Evolutionary conservation across 345 rosid species (phyloP).

Genomic region (Dimocarpus longan): DNA sequence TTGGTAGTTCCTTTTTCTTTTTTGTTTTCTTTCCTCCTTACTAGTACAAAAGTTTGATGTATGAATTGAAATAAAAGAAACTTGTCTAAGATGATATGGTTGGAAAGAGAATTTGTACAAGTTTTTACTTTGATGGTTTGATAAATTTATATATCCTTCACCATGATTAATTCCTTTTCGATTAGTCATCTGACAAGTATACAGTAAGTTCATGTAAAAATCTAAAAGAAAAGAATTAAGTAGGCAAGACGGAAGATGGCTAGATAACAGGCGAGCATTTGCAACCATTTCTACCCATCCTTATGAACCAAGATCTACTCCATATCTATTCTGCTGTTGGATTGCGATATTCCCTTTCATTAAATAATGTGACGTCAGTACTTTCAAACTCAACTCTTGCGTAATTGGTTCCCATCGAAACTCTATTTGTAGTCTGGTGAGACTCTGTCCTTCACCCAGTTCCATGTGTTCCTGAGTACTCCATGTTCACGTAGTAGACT

Average conservation of each 20-base stretch:
- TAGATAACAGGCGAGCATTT: background rate
- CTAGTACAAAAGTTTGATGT: background rate
- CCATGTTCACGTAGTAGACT: background rate
- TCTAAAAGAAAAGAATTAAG: background rate
- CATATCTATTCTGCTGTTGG: too few species aligned
- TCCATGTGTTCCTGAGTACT: background rate
- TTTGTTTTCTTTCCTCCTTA: background rate
- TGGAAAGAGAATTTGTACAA: background rate
- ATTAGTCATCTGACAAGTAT: background rate
- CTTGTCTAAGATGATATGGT: background rate
- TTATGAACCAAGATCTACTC: too few species aligned
- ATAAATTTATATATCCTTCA: background rate
- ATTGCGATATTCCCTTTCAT: too few species aligned
- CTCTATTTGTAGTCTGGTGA: background rate
- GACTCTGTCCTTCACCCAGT: background rate
- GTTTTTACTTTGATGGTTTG: background rate
- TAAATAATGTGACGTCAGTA: too few species aligned
- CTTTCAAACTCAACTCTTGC: too few species aligned
- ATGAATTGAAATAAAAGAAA: background rate
- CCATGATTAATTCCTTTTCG: background rate
- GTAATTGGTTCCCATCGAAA: background rate
- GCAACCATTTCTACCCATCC: too few species aligned
- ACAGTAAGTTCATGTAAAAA: background rate
- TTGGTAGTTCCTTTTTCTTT: too few species aligned
- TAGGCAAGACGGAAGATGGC: background rate